Evolutionary conservation across 352 stramenopile genomes (phyloP).

Genomic region (Phytophthora kernoviae): DNA sequence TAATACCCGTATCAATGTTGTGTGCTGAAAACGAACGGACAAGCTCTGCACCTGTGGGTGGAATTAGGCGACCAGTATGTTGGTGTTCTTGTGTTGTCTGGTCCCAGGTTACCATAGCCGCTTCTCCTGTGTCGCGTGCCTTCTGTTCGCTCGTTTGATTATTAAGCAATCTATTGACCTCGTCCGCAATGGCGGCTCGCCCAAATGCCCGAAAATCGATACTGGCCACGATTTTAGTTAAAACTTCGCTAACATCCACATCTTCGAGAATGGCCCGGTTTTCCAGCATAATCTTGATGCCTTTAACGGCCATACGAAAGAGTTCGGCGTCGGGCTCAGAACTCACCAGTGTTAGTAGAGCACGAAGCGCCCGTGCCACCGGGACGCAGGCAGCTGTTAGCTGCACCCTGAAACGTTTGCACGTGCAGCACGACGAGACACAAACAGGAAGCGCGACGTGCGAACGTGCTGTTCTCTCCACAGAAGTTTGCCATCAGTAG

Average conservation of each 20-base stretch:
- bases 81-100: slow-evolving; percentile 16
- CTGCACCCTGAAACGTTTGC: slow-evolving; percentile 28
- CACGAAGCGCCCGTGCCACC: slow-evolving; percentile 60
- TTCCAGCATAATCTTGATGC: slow-evolving; percentile 75
- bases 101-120: slow-evolving; percentile 10
- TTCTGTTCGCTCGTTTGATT: slow-evolving; percentile 16
- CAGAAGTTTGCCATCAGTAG: slow-evolving; percentile 62
- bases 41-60: slow-evolving; percentile 30
- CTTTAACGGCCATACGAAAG: slow-evolving; percentile 79
- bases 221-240: slow-evolving; percentile 79
- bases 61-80: slow-evolving; percentile 14
- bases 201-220: slow-evolving; percentile 87
- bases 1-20: slow-evolving; percentile 3
- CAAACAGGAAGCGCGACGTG: slow-evolving; percentile 82
- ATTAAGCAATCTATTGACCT: slow-evolving; percentile 42
- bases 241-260: slow-evolving; percentile 85
- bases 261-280: slow-evolving; percentile 81
- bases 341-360: slow-evolving; percentile 77
- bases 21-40: slow-evolving; percentile 38
- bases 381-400: slow-evolving; percentile 57
- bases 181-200: slow-evolving; percentile 69
- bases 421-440: slow-evolving; percentile 45
- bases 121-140: slow-evolving; percentile 5
- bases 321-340: slow-evolving; percentile 67
- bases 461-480: slow-evolving; percentile 69